Evolutionary conservation across 352 stramenopile species (phyloP).

Genomic region (Pythium folliculosum): DNA sequence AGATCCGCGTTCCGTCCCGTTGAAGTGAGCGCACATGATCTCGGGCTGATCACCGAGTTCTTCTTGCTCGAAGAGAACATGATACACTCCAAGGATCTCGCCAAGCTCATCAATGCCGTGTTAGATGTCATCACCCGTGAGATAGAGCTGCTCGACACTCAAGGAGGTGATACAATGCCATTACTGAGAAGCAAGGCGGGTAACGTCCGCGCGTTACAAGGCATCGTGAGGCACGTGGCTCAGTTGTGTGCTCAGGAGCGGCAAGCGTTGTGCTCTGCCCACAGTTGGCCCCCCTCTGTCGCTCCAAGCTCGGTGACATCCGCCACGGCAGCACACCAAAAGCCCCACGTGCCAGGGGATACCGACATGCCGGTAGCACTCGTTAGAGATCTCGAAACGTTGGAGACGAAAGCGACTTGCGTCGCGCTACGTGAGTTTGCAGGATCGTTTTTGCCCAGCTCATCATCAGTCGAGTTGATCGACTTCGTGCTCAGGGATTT

Average conservation of each 20-base stretch:
- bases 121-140: slow-evolving; percentile 26
- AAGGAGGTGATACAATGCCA: not conserved
- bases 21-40: slow-evolving; percentile 37
- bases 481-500: slow-evolving; percentile 53
- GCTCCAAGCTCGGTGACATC: not conserved
- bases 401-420: slow-evolving; percentile 45
- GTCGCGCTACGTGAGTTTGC: slow-evolving; percentile 43
- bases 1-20: slow-evolving; percentile 49
- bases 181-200: not conserved
- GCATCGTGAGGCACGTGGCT: not conserved
- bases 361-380: slow-evolving; percentile 25
- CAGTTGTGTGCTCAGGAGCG: slow-evolving; percentile 16
- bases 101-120: slow-evolving; percentile 39
- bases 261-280: slow-evolving; percentile 7
- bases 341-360: not conserved
- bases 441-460: slow-evolving; percentile 19
- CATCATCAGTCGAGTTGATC: slow-evolving; percentile 32
- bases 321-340: not conserved
- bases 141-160: slow-evolving; percentile 11
- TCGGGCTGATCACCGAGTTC: slow-evolving; percentile 47
- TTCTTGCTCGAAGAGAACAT: slow-evolving; percentile 42
- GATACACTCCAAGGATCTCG: slow-evolving; percentile 31
- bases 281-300: slow-evolving; percentile 19
- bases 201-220: not conserved
- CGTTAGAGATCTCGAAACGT: slow-evolving; percentile 32